These are phyloP conservation scores for Apophysomyces variabilis DNA, from an alignment of 371 early-diverging fungal species.

Conservation along the genomic window DNA sequence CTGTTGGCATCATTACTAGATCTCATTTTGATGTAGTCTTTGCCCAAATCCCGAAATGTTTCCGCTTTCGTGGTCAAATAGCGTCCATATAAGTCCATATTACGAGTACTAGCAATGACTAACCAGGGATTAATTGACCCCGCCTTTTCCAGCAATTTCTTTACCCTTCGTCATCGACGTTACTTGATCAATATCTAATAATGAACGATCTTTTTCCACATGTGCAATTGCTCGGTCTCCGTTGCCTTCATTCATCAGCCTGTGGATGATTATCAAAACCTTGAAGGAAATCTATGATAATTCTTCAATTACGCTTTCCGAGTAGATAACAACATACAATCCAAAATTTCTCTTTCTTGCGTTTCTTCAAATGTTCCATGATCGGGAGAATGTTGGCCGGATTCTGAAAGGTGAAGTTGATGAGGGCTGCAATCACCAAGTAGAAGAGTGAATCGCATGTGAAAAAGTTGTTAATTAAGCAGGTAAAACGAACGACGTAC, in stretches of 20 bases:
- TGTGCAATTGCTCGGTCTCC: conserved; percentile 74
- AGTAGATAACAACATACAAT: conserved; percentile 57
- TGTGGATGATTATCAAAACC: conserved; percentile 83
- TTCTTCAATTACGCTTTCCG: conserved; percentile 18
- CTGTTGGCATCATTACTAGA: conserved; percentile 46
- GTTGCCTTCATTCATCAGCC: conserved; percentile 82
- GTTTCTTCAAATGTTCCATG: conserved; percentile 57
- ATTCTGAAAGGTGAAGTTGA: conserved; percentile 51
- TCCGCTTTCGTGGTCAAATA: conserved; percentile 85
- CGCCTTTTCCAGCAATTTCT: conserved; percentile 15
- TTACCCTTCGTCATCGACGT: conserved; percentile 5
- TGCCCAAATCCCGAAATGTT: conserved; percentile 72
- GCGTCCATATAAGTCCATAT: conserved; percentile 80
- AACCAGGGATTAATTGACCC: not conserved
- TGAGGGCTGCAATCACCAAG: conserved; percentile 37
- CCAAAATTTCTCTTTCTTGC: conserved; percentile 80
- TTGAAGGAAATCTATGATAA: conserved; percentile 85
- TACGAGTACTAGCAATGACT: conserved; percentile 66
- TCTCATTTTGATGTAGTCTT: conserved; percentile 70
- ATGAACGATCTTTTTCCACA: conserved; percentile 60
- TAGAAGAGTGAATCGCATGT: not conserved
- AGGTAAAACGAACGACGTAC: conserved; percentile 42
- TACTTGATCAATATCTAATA: conserved; percentile 57
- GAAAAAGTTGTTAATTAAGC: conserved; percentile 16
- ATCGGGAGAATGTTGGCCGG: conserved; percentile 63